Conservation (phyloP, 2,329 filamentous ascomycete species). For the Escovopsis sp. region DNA sequence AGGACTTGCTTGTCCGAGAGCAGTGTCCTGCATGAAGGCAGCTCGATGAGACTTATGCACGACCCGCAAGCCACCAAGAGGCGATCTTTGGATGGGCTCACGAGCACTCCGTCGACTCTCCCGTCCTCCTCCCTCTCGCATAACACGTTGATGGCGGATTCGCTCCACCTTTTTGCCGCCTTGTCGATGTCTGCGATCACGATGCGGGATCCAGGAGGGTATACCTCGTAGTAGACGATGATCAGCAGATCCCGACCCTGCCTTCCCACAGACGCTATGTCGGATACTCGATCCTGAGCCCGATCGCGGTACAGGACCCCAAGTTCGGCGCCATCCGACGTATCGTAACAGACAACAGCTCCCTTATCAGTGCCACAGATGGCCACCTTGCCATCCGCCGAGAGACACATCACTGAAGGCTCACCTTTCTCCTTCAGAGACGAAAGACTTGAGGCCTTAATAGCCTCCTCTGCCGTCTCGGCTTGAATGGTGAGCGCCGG, state of each 20-base stretch:
- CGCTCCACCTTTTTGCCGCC: not conserved
- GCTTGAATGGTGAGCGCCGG: not conserved
- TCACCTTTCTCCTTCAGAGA: not conserved
- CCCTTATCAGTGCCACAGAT: slow-evolving; percentile 2
- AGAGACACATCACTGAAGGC: not conserved
- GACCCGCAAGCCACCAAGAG: not conserved
- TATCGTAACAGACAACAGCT: not conserved
- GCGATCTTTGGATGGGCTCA: slow-evolving; percentile 1
- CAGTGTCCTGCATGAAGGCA: not conserved
- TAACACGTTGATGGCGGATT: not conserved
- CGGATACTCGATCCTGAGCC: not conserved
- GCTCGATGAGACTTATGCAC: not conserved
- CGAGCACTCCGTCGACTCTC: not conserved
- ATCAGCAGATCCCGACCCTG: not conserved
- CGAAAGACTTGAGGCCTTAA: not conserved
- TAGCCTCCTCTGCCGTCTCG: not conserved
- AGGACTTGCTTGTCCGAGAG: not conserved
- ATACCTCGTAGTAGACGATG: not conserved
- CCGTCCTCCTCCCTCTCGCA: not conserved
- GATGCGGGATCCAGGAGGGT: not conserved
- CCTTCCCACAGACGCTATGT: not conserved
- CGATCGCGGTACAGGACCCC: not conserved
- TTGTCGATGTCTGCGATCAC: not conserved
- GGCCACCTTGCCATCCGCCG: not conserved
- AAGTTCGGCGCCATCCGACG: slow-evolving; percentile 1